A percentile compares a stretch with the other conserved stretches of the same genome.
Evolutionary conservation across 345 rosid genomes (phyloP).

Genomic region (Streptanthus diversifolius): DNA sequence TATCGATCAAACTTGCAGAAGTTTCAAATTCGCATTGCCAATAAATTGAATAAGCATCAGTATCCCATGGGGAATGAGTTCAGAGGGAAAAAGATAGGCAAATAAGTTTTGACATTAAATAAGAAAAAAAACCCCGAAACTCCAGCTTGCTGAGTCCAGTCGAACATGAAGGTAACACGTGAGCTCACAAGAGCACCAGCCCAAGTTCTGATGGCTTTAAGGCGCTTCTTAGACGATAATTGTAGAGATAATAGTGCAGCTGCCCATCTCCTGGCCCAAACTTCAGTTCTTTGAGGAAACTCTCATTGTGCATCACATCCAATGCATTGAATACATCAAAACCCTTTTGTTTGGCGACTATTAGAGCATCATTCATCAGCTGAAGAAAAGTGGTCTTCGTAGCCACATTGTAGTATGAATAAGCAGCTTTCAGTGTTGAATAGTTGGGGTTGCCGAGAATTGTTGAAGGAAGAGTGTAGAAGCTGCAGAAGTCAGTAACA

Average conservation of each 20-base stretch:
- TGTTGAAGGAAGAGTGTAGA: not conserved
- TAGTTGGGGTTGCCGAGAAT: not conserved
- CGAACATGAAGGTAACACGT: not conserved
- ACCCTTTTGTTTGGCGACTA: not conserved
- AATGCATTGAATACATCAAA: not conserved
- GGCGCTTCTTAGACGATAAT: constrained; percentile 1
- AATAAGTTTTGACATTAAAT: not conserved
- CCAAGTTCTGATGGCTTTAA: constrained; percentile 3
- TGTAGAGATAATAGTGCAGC: constrained; percentile 3
- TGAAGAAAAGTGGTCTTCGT: not conserved
- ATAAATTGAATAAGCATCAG: not conserved
- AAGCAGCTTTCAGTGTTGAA: not conserved
- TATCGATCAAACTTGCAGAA: constrained; percentile 9
- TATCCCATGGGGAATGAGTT: not conserved
- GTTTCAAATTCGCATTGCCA: not conserved
- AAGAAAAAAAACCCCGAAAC: not conserved
- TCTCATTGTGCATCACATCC: constrained; percentile 7
- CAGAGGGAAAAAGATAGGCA: not conserved
- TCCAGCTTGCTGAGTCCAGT: not conserved
- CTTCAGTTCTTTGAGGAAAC: not conserved
- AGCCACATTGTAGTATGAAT: constrained; percentile 5
- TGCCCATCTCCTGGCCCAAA: not conserved
- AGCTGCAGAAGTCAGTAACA: not conserved
- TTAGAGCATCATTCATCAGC: constrained; percentile 5
- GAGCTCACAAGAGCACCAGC: not conserved